phyloP scores from a whole-genome alignment of 1,284 basidiomycete genomes.

The Cutaneotrichosporon sp. region DNA sequence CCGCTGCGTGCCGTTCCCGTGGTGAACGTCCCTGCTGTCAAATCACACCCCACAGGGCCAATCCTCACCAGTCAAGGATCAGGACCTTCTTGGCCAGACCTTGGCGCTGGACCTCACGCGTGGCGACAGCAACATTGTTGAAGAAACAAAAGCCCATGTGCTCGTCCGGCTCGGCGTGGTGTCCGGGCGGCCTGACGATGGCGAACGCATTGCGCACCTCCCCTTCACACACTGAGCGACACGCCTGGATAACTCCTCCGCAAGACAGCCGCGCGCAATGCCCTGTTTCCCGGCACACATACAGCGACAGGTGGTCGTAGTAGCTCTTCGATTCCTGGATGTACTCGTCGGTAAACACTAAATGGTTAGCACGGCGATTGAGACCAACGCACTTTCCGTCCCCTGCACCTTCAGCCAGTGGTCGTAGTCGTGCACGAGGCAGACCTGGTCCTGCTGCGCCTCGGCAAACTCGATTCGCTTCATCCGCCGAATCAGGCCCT shows the following conservation, averaged over 20 bases:
- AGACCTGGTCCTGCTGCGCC: conserved; percentile 69
- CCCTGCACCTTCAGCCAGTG: conserved; percentile 86
- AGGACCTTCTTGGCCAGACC: conserved; percentile 72
- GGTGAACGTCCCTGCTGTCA: conserved; percentile 91
- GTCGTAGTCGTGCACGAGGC: conserved; percentile 81
- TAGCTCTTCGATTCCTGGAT: conserved; percentile 67
- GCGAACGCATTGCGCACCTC: conserved; percentile 84
- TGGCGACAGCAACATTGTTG: conserved; percentile 95
- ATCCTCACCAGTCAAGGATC: conserved; percentile 83
- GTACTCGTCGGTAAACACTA: conserved; percentile 68
- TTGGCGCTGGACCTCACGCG: conserved; percentile 67
- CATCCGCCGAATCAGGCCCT: conserved; percentile 68
- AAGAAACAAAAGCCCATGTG: conserved; percentile 99
- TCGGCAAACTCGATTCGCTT: conserved; percentile 68
- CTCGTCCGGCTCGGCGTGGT: conserved; percentile 96
- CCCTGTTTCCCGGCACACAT: conserved; percentile 81
- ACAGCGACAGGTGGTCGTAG: conserved; percentile 85
- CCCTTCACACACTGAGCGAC: conserved; percentile 75
- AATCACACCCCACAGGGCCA: background rate
- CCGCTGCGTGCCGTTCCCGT: conserved; percentile 95
- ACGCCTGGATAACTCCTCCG: conserved; percentile 89
- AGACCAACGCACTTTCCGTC: conserved; percentile 42
- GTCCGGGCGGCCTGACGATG: conserved; percentile 93
- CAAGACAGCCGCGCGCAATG: conserved; percentile 80
- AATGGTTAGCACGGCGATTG: conserved; percentile 8